Conservation (phyloP, 1,284 basidiomycete genomes). For the Ganoderma resinaceum region DNA sequence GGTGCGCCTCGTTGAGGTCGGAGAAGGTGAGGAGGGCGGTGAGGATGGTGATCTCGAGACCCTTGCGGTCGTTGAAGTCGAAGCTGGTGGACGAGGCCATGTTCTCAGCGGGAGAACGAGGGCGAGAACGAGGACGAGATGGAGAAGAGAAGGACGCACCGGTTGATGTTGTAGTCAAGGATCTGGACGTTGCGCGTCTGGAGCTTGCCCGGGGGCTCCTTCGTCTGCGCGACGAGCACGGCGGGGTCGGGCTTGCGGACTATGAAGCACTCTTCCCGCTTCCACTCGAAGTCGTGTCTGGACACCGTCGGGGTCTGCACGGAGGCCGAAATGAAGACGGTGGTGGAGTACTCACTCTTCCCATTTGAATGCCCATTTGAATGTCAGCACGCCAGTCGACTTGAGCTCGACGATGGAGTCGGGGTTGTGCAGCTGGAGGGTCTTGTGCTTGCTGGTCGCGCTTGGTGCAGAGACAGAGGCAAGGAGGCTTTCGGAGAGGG, state of each 20-base stretch:
- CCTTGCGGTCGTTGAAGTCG: slow-evolving; percentile 83
- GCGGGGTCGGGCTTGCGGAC: slow-evolving; percentile 86
- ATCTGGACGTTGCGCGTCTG: slow-evolving; percentile 78
- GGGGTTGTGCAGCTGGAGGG: slow-evolving; percentile 78
- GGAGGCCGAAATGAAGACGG: background rate
- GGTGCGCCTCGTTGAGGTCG: slow-evolving; percentile 70
- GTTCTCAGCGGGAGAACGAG: background rate
- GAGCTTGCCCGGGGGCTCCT: slow-evolving; percentile 71
- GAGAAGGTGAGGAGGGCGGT: slow-evolving; percentile 79
- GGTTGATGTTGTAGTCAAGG: slow-evolving; percentile 76
- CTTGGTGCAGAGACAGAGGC: slow-evolving; percentile 69
- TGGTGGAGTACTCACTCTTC: slow-evolving; percentile 65
- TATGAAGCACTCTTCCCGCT: slow-evolving; percentile 80
- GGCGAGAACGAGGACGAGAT: background rate
- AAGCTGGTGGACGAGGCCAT: slow-evolving; percentile 55
- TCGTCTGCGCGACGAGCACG: slow-evolving; percentile 81
- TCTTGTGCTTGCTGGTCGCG: slow-evolving; percentile 74
- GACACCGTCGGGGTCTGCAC: background rate
- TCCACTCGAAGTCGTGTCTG: slow-evolving; percentile 86
- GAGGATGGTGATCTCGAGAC: slow-evolving; percentile 82
- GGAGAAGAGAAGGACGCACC: slow-evolving; percentile 17
- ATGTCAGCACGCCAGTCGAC: slow-evolving; percentile 74
- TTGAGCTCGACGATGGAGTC: slow-evolving; percentile 73
- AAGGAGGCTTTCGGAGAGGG: slow-evolving; percentile 68
- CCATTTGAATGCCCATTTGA: slow-evolving; percentile 83